phyloP scores from a whole-genome alignment of 108 stramenopile species.

The Stephanodiscus triporus region DNA sequence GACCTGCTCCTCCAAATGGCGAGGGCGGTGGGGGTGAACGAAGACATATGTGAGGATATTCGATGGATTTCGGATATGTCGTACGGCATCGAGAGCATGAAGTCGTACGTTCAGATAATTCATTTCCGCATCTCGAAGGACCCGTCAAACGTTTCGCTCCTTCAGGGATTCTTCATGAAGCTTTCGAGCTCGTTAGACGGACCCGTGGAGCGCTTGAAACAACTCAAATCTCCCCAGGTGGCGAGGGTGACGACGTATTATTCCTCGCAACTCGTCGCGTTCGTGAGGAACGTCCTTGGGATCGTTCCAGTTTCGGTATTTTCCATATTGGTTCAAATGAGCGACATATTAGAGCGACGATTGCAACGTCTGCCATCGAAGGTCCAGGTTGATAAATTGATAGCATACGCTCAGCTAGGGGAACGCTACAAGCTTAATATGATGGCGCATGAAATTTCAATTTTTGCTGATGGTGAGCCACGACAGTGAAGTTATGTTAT shows the following conservation, averaged over 20 bases:
- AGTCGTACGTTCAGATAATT: constrained; percentile 55
- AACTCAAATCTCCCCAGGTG: constrained; percentile 54
- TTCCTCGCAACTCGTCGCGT: constrained; percentile 58
- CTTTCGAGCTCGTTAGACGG: constrained; percentile 63
- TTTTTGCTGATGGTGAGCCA: constrained; percentile 61
- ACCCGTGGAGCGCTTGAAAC: constrained; percentile 58
- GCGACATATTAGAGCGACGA: constrained; percentile 35
- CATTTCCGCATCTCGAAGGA: constrained; percentile 56
- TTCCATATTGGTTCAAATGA: constrained; percentile 55
- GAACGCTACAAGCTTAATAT: constrained; percentile 57
- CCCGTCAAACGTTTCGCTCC: constrained; percentile 53
- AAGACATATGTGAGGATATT: constrained; percentile 43
- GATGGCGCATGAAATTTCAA: constrained; percentile 63
- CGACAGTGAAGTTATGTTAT: background rate
- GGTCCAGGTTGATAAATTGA: constrained; percentile 54
- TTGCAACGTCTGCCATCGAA: constrained; percentile 46
- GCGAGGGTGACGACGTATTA: constrained; percentile 58
- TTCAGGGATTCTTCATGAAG: constrained; percentile 71
- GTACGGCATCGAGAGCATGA: constrained; percentile 63
- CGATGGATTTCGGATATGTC: constrained; percentile 61
- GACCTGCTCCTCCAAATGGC: constrained; percentile 63
- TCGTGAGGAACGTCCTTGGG: constrained; percentile 61
- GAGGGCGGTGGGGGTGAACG: constrained; percentile 53
- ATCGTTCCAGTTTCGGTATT: constrained; percentile 67
- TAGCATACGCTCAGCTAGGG: constrained; percentile 51